Evolutionary conservation across 2,329 filamentous ascomycete genomes (phyloP).

Genomic region (Cercospora zeina): DNA sequence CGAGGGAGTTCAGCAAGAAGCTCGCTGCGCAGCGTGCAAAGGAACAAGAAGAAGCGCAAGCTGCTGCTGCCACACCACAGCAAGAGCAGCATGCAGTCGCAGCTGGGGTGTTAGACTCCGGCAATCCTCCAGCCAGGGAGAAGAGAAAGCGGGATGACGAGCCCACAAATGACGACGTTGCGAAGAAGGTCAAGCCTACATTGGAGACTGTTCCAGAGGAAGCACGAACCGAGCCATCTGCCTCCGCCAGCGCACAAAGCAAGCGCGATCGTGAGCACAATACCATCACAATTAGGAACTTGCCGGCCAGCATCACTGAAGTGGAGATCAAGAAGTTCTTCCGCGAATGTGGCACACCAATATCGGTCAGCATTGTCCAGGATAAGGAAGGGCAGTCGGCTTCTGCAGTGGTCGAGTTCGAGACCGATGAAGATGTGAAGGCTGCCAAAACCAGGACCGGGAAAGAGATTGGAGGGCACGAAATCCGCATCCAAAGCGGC

Average conservation of each 20-base stretch:
- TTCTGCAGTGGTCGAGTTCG: slow-evolving; percentile 82
- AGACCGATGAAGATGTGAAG: slow-evolving; percentile 73
- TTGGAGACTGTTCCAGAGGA: slow-evolving; percentile 35
- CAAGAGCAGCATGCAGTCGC: slow-evolving; percentile 38
- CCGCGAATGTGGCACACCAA: slow-evolving; percentile 82
- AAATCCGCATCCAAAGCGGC: slow-evolving; percentile 73
- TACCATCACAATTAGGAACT: slow-evolving; percentile 74
- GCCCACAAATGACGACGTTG: slow-evolving; percentile 50
- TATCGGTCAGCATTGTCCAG: slow-evolving; percentile 68
- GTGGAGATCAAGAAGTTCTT: slow-evolving; percentile 85
- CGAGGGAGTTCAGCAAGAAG: slow-evolving; percentile 66
- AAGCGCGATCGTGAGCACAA: slow-evolving; percentile 91
- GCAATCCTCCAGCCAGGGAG: slow-evolving; percentile 33
- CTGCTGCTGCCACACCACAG: slow-evolving; percentile 48
- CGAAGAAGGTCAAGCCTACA: slow-evolving; percentile 66
- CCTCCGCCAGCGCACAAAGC: slow-evolving; percentile 42
- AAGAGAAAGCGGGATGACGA: slow-evolving; percentile 76
- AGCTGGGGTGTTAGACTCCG: slow-evolving; percentile 30
- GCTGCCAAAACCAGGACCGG: slow-evolving; percentile 78
- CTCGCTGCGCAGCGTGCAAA: slow-evolving; percentile 64
- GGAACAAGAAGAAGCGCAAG: slow-evolving; percentile 66
- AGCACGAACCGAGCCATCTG: slow-evolving; percentile 39
- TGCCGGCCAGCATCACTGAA: slow-evolving; percentile 69
- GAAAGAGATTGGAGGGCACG: slow-evolving; percentile 72
- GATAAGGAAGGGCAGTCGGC: slow-evolving; percentile 62